A percentile compares a stretch with the other conserved stretches of the same genome.
phyloP scores from a whole-genome alignment of 2,329 filamentous ascomycete genomes.

The Thielaviopsis populi region DNA sequence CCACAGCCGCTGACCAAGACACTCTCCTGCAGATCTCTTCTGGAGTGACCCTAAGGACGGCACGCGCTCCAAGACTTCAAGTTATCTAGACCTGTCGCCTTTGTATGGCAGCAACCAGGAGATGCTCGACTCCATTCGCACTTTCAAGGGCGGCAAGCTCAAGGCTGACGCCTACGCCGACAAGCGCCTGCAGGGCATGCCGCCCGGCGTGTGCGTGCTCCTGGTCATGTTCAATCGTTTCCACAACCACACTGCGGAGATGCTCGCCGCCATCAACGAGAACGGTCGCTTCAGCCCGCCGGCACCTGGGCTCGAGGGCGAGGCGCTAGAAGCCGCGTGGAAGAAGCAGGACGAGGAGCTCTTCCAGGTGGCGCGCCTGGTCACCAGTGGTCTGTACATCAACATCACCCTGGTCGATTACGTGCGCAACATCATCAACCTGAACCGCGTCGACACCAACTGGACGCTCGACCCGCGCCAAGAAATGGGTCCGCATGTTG shows the following conservation, averaged over 20 bases:
- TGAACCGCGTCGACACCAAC: constrained; percentile 44
- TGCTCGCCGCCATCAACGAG: constrained; percentile 77
- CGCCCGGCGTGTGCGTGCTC: constrained; percentile 55
- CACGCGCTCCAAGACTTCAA: constrained; percentile 50
- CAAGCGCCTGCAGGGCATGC: constrained; percentile 53
- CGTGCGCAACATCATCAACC: constrained; percentile 59
- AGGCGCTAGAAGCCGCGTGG: constrained; percentile 39
- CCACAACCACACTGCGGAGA: constrained; percentile 72
- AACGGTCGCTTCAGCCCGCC: constrained; percentile 61
- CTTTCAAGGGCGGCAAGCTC: constrained; percentile 53
- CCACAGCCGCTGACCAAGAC: background rate
- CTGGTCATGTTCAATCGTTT: constrained; percentile 71
- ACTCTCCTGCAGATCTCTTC: constrained; percentile 41
- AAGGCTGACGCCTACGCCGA: constrained; percentile 62
- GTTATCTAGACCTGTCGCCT: constrained; percentile 56
- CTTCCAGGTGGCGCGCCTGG: constrained; percentile 63
- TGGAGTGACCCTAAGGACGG: constrained; percentile 49
- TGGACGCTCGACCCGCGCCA: constrained; percentile 70
- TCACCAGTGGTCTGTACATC: constrained; percentile 61
- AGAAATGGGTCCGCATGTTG: constrained; percentile 43
- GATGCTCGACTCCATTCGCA: constrained; percentile 51
- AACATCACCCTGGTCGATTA: constrained; percentile 69
- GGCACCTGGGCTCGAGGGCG: constrained; percentile 30
- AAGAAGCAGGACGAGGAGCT: constrained; percentile 61
- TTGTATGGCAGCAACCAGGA: constrained; percentile 55